Evolutionary conservation across 2,329 filamentous ascomycete species (phyloP), one percentile per base, ranked within the genome.

Genomic region (Chaetomium olivaceum): DNA sequence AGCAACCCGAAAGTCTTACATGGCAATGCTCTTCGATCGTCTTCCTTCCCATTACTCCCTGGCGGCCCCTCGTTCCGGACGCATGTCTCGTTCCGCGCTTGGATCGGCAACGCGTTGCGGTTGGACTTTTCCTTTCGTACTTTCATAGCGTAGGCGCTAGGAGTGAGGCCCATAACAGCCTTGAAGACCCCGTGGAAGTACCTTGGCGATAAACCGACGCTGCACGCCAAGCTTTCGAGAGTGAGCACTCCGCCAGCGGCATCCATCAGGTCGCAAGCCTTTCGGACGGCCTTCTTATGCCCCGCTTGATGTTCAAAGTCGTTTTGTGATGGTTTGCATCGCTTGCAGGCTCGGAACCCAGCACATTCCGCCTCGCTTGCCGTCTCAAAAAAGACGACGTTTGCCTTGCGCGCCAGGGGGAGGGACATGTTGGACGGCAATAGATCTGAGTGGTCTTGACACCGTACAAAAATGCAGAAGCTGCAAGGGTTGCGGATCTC

Each of bases 131-230:
- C 23, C 21, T 59, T 59, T 25, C 57, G 31, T 8, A 31, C 57
- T 25, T 19, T 59, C 23, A 50, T 31, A 19, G 39, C 57, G 25
- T 59, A 59, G 9, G 31, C 57, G 19, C 16, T 33, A 9, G 57
- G 39, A 8, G 57, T 59, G 39, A 31, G 8, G 4, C 57, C 57
- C 57, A 59, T 59, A 5, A 50, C 39, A 5, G 19, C 31, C 43
- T 61, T 61, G 31, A 54, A 61, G 9, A 61, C 36, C 4, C 58
- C 58, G 12, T 61, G 58, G 12, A 60, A 54, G 27, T 61, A 61
- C 16, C 58, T 61, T 7, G 58, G 48, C 48, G 58, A 61, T 48
- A 52, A 12, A 11, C 48, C 48, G 3, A 61, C 58, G 21, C 48
- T 52, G 48, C 12, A 27, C 4, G 58, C 58, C 25, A 61, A 27